Base-by-base conservation (phyloP, 805 yeast genomes). In the Wickerhamiella australiensis region DNA sequence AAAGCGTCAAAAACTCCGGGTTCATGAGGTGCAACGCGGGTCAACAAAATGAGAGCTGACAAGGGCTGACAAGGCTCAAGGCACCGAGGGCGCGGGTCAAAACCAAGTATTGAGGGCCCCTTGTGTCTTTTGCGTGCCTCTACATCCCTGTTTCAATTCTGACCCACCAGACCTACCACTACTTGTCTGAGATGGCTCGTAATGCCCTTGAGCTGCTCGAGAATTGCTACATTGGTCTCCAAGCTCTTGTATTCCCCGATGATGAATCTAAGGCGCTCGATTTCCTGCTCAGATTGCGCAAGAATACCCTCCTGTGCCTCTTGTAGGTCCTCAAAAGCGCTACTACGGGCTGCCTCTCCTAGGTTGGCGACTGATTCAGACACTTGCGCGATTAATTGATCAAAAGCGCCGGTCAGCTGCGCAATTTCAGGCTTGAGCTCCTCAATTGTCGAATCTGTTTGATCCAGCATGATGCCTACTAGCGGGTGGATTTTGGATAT, bases 141-240 rank as follows among this genome's bases (percentile, higher is more conserved):
- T n/a, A n/a, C n/a, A n/a, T n/a, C n/a, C n/a, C n/a, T n/a, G n/a
- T n/a, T n/a, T n/a, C n/a, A n/a, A n/a, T n/a, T n/a, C 27, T 25
- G 9, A 11, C 18, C 25, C 31, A 42, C 41, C n/a, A 48, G 36
- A 7, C 25, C 50, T 9, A 11, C 22, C 12, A 49, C 51, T 8
- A 49, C 51, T n/a, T 8, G 15, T 21, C 26, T 22, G 13, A 49
- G 29, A 20, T 26, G 26, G 20, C 12, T 33, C 1, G 47, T 42
- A n/a, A 49, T 49, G 15, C 29, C 15, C 15, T 29, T 4, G 21
- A 49, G 21, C 33, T 49, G 51, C 38, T 49, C 38, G 5, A 49
- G 42, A 6, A 22, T 23, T 20, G 45, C 38, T 5, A 49, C 29
- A 13, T 26, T 36, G 17, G 29, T 18, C 21, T 42, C 43, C 13